Evolutionary conservation across 2,329 filamentous ascomycete species (phyloP).

Genomic region (Phoma sp.): DNA sequence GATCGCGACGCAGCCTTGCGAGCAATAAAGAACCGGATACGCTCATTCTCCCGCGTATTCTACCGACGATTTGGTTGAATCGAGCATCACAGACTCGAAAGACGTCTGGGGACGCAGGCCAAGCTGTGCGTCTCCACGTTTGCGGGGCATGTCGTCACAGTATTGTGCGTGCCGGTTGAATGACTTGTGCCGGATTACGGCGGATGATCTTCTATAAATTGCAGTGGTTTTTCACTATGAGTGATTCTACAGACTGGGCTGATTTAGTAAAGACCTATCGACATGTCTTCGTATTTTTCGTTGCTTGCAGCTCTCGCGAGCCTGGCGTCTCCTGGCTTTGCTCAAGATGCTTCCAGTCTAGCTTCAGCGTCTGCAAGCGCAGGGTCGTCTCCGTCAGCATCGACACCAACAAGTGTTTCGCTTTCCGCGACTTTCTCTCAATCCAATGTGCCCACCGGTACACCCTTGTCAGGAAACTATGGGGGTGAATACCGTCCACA

Average conservation of each 20-base stretch:
- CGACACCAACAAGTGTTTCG: background rate
- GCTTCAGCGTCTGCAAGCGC: background rate
- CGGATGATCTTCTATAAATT: background rate
- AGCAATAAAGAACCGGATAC: background rate
- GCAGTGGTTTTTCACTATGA: background rate
- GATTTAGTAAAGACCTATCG: background rate
- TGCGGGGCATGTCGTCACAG: conserved; percentile 12
- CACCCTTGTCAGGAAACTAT: conserved; percentile 50
- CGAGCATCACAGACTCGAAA: background rate
- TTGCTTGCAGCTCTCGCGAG: background rate
- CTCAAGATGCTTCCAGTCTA: conserved; percentile 2
- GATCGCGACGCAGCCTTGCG: no score
- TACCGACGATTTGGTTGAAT: conserved; percentile 1
- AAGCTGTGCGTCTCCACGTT: conserved; percentile 2
- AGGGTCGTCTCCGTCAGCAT: background rate
- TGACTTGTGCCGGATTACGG: background rate
- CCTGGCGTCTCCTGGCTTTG: background rate
- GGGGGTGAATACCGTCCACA: conserved; percentile 56
- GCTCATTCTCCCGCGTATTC: conserved; percentile 5
- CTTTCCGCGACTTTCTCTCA: conserved; percentile 31
- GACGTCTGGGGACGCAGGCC: background rate
- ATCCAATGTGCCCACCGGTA: conserved; percentile 38
- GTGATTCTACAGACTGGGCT: background rate
- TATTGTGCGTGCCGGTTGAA: background rate
- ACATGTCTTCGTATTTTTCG: background rate